Evolutionary conservation across 2,329 filamentous ascomycete genomes (phyloP), one percentile per base, ranked within the genome.

Genomic region (Fusarium chuoi): DNA sequence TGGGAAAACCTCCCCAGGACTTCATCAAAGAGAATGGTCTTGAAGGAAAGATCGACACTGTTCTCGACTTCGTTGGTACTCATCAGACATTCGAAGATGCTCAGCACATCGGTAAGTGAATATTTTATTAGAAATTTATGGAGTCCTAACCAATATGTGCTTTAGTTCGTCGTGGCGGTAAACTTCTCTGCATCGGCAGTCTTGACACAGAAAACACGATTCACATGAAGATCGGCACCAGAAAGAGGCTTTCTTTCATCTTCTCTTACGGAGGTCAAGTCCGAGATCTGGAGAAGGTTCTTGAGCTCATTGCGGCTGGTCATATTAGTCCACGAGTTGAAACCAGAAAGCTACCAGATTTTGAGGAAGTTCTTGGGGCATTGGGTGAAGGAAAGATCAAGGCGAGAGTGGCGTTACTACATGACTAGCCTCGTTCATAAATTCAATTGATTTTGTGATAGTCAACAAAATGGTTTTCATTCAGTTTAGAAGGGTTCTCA

Each of bases 241-340:
- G 84, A 24, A 85, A 85, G 73, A 73, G 84, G 36, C 71, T 85
- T 6, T 81, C 77, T 18, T 83, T 81, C 38, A 82, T 85, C 7
- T 85, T 85, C 35, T 83, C 82, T 14, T 86, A 86, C 46, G 84
- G 83, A 8, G 84, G 84, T 0, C 84, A 83, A 62, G 75, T 83
- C 3, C 62, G 67, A 17, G 84, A 85, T 60, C 70, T 87, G n/a
- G 71, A 78, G 39, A 77, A 82, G 45, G 81, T 83, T 5, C 68
- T 76, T 22, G n/a, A 62, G 6, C 59, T 76, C 24, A 64, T 77
- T 14, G 61, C 72, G 3, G 38, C 61, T 18, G 61, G 72, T 0
- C 38, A 46, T 11, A 74, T 76, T 13, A 63, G 20, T 0, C 74
- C 74, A 0, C 71, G 66, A 20, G 74, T 76, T 2, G 74, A 73